Evolutionary conservation across 257 asterid genomes (phyloP).

Genomic region (Solanum bulbocastanum): DNA sequence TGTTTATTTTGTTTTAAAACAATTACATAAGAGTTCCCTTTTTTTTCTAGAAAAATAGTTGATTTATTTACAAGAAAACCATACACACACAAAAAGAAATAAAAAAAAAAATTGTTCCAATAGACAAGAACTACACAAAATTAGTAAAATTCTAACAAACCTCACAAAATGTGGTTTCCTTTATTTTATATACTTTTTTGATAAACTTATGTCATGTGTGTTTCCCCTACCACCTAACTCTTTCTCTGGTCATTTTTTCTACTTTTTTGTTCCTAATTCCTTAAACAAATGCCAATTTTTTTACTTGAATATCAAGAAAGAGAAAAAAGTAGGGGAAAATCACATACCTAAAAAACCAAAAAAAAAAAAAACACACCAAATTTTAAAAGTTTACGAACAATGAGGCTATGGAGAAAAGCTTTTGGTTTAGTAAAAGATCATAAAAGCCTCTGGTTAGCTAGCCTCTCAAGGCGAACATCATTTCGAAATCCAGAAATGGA

Average conservation of each 20-base stretch:
- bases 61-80: background rate
- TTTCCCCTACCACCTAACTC: background rate
- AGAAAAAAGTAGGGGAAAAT: background rate
- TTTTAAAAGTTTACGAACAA: background rate
- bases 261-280: background rate
- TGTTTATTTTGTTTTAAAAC: background rate
- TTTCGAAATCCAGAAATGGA: conserved; percentile 81
- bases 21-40: background rate
- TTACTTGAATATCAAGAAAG: background rate
- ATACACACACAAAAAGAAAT: background rate
- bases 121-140: background rate
- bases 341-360: background rate
- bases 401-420: conserved; percentile 83
- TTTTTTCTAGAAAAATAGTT: background rate
- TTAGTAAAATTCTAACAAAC: background rate
- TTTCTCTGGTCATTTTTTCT: background rate
- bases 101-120: background rate
- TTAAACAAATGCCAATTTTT: background rate
- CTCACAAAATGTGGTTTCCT: background rate
- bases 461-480: conserved; percentile 41
- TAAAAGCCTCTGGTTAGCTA: conserved; percentile 54
- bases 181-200: background rate
- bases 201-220: background rate
- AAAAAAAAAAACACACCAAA: background rate
- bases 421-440: conserved; percentile 59